Evolutionary conservation across 768 basidiomycete species (phyloP).

Genomic region (Suillus luteus): DNA sequence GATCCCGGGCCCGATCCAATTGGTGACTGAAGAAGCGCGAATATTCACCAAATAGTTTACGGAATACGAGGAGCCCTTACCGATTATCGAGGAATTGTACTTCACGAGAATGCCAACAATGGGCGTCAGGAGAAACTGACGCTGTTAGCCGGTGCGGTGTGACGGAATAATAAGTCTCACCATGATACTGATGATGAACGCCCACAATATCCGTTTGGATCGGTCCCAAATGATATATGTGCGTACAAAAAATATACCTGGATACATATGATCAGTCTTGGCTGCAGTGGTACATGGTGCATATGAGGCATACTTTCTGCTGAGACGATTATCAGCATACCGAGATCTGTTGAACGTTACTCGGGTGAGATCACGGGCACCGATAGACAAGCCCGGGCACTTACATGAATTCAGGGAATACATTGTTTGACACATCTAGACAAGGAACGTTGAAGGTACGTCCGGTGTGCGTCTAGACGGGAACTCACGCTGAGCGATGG

Average conservation of each 20-base stretch:
- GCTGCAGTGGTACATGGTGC: neutral
- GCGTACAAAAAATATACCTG: conserved; percentile 11
- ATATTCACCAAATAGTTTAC: neutral
- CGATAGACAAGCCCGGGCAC: neutral
- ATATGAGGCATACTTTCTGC: conserved; percentile 4
- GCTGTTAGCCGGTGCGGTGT: neutral
- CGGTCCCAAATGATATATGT: conserved; percentile 11
- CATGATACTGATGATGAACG: neutral
- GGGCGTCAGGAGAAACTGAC: neutral
- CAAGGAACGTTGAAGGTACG: neutral
- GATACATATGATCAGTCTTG: neutral
- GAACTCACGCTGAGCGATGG: conserved; percentile 3
- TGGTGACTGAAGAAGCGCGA: neutral
- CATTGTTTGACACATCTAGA: conserved; percentile 4
- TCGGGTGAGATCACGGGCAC: neutral
- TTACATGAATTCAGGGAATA: conserved; percentile 8
- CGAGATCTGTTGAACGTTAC: neutral
- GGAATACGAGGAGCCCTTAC: neutral
- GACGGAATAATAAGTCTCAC: neutral
- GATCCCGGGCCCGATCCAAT: neutral
- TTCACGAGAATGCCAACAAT: neutral
- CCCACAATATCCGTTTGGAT: neutral
- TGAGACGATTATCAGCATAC: neutral
- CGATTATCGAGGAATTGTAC: neutral
- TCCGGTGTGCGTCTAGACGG: neutral